phyloP scores from a whole-genome alignment of 2,329 filamentous ascomycete species.

The Exophiala sp. region DNA sequence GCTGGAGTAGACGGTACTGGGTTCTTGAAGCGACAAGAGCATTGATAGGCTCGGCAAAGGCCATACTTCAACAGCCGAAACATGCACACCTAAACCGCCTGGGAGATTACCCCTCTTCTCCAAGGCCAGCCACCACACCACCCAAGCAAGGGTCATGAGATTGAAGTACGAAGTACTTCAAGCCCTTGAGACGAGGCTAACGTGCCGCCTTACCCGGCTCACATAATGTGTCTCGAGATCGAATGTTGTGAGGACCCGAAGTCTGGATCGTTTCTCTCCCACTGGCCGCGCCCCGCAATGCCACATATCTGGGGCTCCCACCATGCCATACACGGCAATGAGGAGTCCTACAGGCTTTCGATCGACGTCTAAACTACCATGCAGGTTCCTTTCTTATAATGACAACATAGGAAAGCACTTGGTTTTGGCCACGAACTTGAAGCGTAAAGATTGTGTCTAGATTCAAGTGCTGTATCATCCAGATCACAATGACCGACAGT shows the following conservation, averaged over 20 bases:
- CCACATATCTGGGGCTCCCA: not conserved
- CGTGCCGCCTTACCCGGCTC: not conserved
- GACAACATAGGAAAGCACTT: not conserved
- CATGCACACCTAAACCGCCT: no score
- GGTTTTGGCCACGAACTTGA: not conserved
- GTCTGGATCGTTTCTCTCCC: not conserved
- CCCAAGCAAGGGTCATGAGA: not conserved
- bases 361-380: not conserved
- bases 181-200: not conserved
- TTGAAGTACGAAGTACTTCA: not conserved
- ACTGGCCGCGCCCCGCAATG: not conserved
- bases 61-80: not conserved
- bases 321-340: not conserved
- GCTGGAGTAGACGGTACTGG: no score
- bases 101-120: not conserved
- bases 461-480: not conserved
- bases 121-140: not conserved
- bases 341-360: not conserved
- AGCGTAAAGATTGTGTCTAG: not conserved
- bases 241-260: not conserved
- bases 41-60: not conserved
- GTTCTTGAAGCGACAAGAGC: no score
- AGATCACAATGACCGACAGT: not conserved
- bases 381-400: not conserved
- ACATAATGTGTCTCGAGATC: not conserved